phyloP scores from a whole-genome alignment of 139 green algal species.

The Tetradesmus lagerheimii region DNA sequence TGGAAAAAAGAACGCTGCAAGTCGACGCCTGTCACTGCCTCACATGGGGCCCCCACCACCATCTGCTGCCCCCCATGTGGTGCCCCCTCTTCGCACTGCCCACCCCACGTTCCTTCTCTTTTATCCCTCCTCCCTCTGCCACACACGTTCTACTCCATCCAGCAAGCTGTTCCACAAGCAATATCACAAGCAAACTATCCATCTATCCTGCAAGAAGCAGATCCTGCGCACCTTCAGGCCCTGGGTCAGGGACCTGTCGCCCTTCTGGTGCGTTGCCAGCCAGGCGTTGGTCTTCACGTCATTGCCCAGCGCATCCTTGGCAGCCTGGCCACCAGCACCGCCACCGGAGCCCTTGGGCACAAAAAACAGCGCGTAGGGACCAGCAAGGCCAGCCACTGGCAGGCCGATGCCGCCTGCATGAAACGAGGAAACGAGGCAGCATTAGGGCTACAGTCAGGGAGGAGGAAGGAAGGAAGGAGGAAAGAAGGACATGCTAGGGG shows the following conservation, averaged over 20 bases:
- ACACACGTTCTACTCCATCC: background rate
- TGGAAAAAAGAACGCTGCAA: background rate
- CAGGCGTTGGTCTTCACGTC: slow-evolving; percentile 88
- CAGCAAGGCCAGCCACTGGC: slow-evolving; percentile 73
- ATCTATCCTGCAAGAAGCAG: no score
- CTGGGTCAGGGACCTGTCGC: slow-evolving; percentile 91
- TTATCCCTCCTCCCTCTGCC: no score
- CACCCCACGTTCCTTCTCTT: no score
- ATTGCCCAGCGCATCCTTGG: slow-evolving; percentile 98
- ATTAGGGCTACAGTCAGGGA: slow-evolving; percentile 46
- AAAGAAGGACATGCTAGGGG: no score
- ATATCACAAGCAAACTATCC: no score
- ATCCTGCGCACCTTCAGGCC: slow-evolving; percentile 93
- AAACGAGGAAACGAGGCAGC: slow-evolving; percentile 51
- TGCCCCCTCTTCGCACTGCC: background rate
- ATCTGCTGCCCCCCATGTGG: no score
- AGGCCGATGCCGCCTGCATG: slow-evolving; percentile 71
- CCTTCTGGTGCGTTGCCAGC: slow-evolving; percentile 88
- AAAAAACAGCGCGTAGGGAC: slow-evolving; percentile 84
- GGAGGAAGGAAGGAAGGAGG: no score
- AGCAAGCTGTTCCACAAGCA: background rate
- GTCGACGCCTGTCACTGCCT: background rate
- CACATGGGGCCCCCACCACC: background rate
- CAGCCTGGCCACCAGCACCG: slow-evolving; percentile 79
- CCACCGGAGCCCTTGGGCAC: slow-evolving; percentile 83